Base-by-base conservation (phyloP, 139 green algal genomes). In the Chlorokybus atmophyticus region DNA sequence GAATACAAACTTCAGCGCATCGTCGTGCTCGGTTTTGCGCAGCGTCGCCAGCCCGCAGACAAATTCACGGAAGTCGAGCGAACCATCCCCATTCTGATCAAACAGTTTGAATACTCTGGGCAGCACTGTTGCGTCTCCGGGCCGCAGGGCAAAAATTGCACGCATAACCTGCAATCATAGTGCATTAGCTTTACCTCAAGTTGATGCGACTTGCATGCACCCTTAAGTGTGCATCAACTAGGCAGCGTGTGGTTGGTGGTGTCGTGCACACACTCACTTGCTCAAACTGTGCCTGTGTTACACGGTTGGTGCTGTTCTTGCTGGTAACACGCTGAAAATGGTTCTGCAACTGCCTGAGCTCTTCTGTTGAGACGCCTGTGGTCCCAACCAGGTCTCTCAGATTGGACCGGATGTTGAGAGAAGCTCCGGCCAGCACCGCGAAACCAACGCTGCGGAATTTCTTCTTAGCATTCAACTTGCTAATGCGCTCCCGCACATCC, bases 11-110 rank as follows among this genome's bases (percentile, higher is more conserved):
- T 50, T 42, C 21, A 70, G 62, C 19, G 48, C 42, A 19, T 64
- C 56, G 19, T 70, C 57, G 26, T 55, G 40, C 26, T 66, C 7
- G 38, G 49, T 29, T 32, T 52, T 54, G 39, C 61, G 60, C 14
- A 74, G n/a, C 28, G 59, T 63, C 8, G 65, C 30, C 8, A 75
- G 29, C 10, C 66, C 66, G 40, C 52, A 60, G 4, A 75, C 40
- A 23, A 75, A 50, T 40, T 75, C 66, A 8, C 60, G 28, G 29
- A 75, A 67, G 62, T 75, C 66, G 2, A 75, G 52, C 10, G 23
- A 3, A 25, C 66, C 66, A 40, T 71, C 51, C 30, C 52, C 50
- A 31, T 75, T 47, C 25, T 17, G 21, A 52, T 75, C 66, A 57
- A 75, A 75, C 23, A 71, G 27, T 17, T 71, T 41, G 32, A 67